Evolutionary conservation across 306 rosid genomes (phyloP).

Genomic region (Cicer cuneatum): DNA sequence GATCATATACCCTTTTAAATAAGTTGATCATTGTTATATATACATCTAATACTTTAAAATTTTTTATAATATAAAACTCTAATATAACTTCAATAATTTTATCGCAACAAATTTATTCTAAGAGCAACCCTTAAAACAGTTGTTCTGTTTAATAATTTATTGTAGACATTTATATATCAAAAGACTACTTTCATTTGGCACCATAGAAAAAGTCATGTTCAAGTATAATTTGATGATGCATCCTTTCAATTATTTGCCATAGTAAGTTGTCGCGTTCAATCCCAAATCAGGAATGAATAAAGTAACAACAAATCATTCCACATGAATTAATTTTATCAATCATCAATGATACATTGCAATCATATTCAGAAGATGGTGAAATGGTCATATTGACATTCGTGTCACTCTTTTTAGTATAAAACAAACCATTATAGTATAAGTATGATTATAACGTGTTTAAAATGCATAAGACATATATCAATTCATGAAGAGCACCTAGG

Average conservation of each 20-base stretch:
- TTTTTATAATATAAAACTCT: too few species aligned
- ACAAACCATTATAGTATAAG: not conserved
- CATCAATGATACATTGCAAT: constrained; percentile 28
- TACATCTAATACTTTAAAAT: too few species aligned
- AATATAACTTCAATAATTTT: too few species aligned
- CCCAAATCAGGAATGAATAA: constrained; percentile 2
- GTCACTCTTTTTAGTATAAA: constrained; percentile 4
- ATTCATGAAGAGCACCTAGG: constrained; percentile 31
- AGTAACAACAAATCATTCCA: constrained; percentile 27
- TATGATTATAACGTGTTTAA: constrained; percentile 36
- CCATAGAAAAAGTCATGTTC: too few species aligned
- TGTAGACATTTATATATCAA: too few species aligned
- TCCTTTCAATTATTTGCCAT: constrained; percentile 29
- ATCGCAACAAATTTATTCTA: too few species aligned
- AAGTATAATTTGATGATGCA: too few species aligned
- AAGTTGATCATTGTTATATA: too few species aligned
- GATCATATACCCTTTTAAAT: too few species aligned
- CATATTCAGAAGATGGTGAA: constrained; percentile 38
- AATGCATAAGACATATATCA: constrained; percentile 26
- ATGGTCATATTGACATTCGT: constrained; percentile 34
- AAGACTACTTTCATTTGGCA: too few species aligned
- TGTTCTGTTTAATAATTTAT: too few species aligned
- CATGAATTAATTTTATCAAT: constrained; percentile 24
- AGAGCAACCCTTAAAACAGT: too few species aligned
- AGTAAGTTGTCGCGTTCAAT: constrained; percentile 3